Base-by-base conservation (phyloP, 345 rosid species). In the Mallotus nudiflorus region DNA sequence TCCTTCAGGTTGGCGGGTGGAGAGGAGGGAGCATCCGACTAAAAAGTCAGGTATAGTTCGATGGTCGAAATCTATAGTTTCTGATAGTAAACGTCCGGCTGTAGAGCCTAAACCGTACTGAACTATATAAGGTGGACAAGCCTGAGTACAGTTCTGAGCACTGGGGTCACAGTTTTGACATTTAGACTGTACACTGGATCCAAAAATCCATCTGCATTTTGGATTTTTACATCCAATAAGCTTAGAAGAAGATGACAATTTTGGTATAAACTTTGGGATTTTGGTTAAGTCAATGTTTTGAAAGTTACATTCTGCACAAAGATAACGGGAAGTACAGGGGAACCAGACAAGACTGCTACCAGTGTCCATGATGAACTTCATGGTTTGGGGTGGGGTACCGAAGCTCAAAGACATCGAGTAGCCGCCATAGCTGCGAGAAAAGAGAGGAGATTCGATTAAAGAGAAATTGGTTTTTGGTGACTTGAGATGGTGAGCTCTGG, bases 311-410 rank as follows among this genome's bases (percentile, higher is more conserved):
- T 18, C 55, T 60, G 81, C 69, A 80, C 98, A 92, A 65, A 62
- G 74, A 71, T 92, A 90, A 24, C 78, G 80, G 7, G 92, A 80
- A 45, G 97, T 91, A 75, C 98, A 94, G 39, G 97, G 98, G 64
- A 90, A 86, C 98, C 98, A 90, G 29, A 89, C 84, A 40, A 94
- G 95, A 65, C 91, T 85, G 60, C 95, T 88, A 31, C 98, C 98
- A 0, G 98, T 88, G 77, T 94, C 98, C 84, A 91, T 77, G 33
- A 90, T 31, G 75, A 90, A 82, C 14, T 79, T 66, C 63, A 77
- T 67, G 14, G 77, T 72, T 74, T 91, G 97, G 6, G 96, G 85
- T n/a, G 97, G 97, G 4, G 93, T 90, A 6, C 98, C 98, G 72
- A 91, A 90, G 81, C 78, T 80, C 67, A 94, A 92, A 6, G 88